phyloP scores from a whole-genome alignment of 73 alveolate genomes.

The Paramecium primaurelia region DNA sequence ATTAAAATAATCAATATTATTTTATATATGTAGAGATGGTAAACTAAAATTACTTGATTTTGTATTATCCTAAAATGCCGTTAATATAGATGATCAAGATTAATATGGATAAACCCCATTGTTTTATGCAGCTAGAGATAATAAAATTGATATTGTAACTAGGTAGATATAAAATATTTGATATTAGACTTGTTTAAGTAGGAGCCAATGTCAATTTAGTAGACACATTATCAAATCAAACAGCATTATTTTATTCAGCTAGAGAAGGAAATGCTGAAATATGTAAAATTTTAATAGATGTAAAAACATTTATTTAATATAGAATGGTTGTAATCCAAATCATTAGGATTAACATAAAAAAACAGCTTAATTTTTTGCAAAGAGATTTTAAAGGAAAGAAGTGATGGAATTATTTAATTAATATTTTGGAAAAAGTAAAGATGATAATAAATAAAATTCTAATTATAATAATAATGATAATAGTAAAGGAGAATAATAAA shows the following conservation, averaged over 20 bases:
- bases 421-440: conserved; percentile 1
- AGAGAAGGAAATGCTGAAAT: conserved; percentile 89
- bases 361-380: conserved; percentile 80
- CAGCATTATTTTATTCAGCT: conserved; percentile 88
- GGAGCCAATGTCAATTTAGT: conserved; percentile 79
- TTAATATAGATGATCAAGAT: conserved; percentile 37
- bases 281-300: conserved; percentile 71
- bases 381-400: conserved; percentile 67
- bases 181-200: conserved; percentile 61
- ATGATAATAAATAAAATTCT: conserved; percentile 1
- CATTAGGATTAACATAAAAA: conserved; percentile 76
- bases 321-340: conserved; percentile 76
- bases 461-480: not conserved
- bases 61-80: not conserved
- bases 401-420: conserved; percentile 63
- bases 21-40: conserved; percentile 57
- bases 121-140: conserved; percentile 84
- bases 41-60: conserved; percentile 35
- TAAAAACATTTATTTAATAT: not conserved
- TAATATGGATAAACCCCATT: conserved; percentile 74
- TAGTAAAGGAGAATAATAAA: conserved; percentile 18
- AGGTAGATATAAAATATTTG: not conserved
- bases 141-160: conserved; percentile 61
- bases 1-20: conserved; percentile 50
- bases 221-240: conserved; percentile 79